phyloP scores from a whole-genome alignment of 345 rosid species.

The Corymbia maculata region DNA sequence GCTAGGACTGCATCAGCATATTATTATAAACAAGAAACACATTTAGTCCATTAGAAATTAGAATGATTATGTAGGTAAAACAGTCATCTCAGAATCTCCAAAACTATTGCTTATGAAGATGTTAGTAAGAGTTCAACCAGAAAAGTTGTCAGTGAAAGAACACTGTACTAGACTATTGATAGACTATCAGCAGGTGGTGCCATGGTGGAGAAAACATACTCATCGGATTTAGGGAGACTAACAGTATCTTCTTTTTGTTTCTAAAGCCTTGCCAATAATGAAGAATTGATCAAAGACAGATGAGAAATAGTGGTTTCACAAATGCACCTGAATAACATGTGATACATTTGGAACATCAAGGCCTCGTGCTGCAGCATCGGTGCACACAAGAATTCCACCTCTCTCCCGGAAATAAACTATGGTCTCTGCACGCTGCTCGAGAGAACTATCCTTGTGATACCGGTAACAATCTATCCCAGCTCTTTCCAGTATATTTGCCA shows the following conservation, averaged over 20 bases:
- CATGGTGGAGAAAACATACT: not conserved
- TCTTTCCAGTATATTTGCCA: constrained; percentile 59
- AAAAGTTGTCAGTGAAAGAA: not conserved
- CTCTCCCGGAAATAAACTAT: constrained; percentile 59
- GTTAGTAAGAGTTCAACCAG: not conserved
- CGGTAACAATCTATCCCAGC: constrained; percentile 70
- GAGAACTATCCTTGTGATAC: constrained; percentile 76
- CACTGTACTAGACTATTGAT: not conserved
- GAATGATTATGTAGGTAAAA: not conserved
- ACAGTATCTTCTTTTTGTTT: not conserved
- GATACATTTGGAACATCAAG: constrained; percentile 89
- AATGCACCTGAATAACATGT: constrained; percentile 80
- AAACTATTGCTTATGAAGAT: not conserved
- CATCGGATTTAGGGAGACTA: not conserved
- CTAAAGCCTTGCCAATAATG: not conserved
- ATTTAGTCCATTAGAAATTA: not conserved
- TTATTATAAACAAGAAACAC: not conserved
- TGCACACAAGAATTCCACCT: constrained; percentile 87
- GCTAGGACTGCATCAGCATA: not conserved
- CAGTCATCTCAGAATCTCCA: not conserved
- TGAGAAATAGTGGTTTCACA: not conserved
- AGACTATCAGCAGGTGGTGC: not conserved
- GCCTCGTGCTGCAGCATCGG: constrained; percentile 99
- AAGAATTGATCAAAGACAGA: not conserved
- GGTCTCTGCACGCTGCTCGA: constrained; percentile 66